These are phyloP conservation scores for Abelmoschus esculentus DNA, from an alignment of 345 rosid genomes.

Conservation along the genomic window DNA sequence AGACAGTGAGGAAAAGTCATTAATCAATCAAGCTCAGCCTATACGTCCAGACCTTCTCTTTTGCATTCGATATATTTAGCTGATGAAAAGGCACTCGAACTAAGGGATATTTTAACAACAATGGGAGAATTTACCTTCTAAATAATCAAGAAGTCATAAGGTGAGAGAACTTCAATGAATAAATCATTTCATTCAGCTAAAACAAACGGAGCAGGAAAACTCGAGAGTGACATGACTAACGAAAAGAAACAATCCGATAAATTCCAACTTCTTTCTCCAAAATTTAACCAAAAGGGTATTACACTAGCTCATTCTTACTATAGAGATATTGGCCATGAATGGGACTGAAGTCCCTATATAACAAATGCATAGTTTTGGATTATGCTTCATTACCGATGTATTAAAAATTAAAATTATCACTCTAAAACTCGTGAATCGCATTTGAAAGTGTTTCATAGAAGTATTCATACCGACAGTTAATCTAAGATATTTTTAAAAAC, in stretches of 20 bases:
- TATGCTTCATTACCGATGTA: neutral
- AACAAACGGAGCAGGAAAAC: conserved; percentile 1
- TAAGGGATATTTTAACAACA: neutral
- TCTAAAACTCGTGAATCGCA: neutral
- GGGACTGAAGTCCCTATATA: neutral
- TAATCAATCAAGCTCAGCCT: neutral
- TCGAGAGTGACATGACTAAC: neutral
- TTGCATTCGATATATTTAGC: neutral
- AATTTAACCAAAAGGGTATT: neutral
- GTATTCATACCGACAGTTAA: neutral
- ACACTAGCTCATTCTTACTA: neutral
- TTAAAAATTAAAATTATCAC: neutral
- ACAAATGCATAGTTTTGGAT: neutral
- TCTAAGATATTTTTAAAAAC: neutral
- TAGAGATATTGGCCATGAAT: neutral
- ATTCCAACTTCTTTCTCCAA: neutral
- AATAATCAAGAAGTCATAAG: too few relatives aligned
- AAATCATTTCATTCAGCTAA: neutral
- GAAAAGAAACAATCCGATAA: neutral
- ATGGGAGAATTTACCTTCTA: neutral
- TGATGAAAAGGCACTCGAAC: neutral
- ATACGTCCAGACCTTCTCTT: neutral
- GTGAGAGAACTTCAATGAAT: neutral
- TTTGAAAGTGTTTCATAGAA: neutral
- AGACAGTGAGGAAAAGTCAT: neutral